These are phyloP conservation scores for Colletotrichum melonis DNA, from an alignment of 2,329 filamentous ascomycete species.

Conservation along the genomic window DNA sequence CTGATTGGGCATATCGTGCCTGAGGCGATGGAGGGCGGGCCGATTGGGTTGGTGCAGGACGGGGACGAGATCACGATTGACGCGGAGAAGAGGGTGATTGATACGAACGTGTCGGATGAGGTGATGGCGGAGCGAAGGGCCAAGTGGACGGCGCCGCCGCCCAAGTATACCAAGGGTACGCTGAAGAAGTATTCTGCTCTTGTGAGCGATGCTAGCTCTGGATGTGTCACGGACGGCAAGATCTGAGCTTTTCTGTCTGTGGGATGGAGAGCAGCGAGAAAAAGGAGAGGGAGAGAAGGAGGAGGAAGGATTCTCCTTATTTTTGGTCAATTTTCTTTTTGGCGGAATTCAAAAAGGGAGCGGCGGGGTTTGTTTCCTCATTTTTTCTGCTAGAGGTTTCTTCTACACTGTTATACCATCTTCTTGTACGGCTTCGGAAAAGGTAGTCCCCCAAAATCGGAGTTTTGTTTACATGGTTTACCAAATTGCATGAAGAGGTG, in stretches of 20 bases:
- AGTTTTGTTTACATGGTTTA: constrained; percentile 24
- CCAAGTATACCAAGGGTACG: constrained; percentile 71
- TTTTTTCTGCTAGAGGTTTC: constrained; percentile 13
- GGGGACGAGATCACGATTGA: constrained; percentile 87
- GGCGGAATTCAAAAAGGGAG: background rate
- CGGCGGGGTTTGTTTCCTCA: background rate
- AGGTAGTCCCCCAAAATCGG: constrained; percentile 35
- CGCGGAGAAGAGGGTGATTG: constrained; percentile 76
- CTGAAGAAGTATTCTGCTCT: constrained; percentile 76
- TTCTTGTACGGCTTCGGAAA: constrained; percentile 35
- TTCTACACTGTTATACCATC: constrained; percentile 33
- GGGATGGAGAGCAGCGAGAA: too few species aligned
- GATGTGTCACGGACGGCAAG: constrained; percentile 66
- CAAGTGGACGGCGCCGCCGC: constrained; percentile 71
- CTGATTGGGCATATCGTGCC: constrained; percentile 89
- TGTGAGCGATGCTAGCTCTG: constrained; percentile 69
- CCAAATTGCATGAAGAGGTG: too few species aligned
- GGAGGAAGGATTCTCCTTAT: background rate
- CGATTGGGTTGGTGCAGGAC: constrained; percentile 84
- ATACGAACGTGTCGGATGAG: constrained; percentile 74
- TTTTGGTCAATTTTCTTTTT: background rate
- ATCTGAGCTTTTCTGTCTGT: constrained; percentile 2
- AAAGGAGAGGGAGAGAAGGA: too few species aligned
- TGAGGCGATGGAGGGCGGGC: constrained; percentile 86
- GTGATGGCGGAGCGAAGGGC: constrained; percentile 70